These are phyloP conservation scores for Lentinula lateritia DNA, from an alignment of 768 basidiomycete genomes.

Conservation along the genomic window DNA sequence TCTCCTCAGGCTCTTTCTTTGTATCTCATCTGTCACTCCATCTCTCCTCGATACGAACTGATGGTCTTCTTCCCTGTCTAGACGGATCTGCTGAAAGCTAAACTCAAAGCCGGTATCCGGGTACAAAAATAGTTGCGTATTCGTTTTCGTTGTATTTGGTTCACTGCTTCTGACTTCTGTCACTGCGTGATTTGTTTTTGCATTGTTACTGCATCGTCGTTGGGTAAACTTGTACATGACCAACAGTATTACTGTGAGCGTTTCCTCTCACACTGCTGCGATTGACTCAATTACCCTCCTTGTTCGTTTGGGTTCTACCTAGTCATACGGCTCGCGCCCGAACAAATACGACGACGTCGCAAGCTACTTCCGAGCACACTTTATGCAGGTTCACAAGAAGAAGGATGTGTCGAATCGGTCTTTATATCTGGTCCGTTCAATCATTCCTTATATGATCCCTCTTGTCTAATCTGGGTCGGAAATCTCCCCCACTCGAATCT, in stretches of 20 bases:
- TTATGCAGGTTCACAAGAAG: constrained; percentile 63
- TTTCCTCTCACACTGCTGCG: neutral
- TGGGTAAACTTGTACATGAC: neutral
- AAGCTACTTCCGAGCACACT: constrained; percentile 82
- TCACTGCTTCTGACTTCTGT: neutral
- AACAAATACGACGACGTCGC: constrained; percentile 69
- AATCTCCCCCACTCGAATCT: neutral
- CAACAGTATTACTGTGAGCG: constrained; percentile 48
- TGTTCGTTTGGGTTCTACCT: neutral
- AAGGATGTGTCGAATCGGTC: constrained; percentile 55
- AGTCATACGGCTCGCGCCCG: constrained; percentile 59
- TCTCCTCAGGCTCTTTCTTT: neutral
- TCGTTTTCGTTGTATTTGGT: constrained; percentile 1
- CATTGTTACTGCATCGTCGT: neutral
- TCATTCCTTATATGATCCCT: constrained; percentile 7
- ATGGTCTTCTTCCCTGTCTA: constrained; percentile 21
- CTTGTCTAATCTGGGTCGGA: neutral
- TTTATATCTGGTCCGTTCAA: constrained; percentile 55
- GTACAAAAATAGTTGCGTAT: constrained; percentile 71
- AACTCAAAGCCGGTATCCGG: constrained; percentile 59
- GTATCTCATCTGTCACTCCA: constrained; percentile 6
- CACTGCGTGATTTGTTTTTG: neutral
- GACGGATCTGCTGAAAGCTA: constrained; percentile 70
- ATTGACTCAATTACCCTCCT: neutral
- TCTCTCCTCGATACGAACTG: neutral